Evolutionary conservation across 371 early-diverging fungal genomes (phyloP).

Genomic region (Coemansia sp.): DNA sequence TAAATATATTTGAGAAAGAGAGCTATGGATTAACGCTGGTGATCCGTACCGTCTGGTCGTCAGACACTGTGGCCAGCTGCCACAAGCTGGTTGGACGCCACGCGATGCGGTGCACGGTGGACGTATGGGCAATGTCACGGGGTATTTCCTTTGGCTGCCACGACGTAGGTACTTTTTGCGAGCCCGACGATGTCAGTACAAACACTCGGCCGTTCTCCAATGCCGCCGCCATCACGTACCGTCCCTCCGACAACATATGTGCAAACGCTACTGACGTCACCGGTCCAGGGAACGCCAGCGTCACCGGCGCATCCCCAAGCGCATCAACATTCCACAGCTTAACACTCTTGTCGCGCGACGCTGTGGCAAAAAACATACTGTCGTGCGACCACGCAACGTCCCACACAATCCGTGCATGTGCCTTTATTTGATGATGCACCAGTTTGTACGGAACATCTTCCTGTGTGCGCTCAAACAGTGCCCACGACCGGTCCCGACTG

Average conservation of each 20-base stretch:
- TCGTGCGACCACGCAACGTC: slow-evolving; percentile 81
- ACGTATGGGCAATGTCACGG: slow-evolving; percentile 58
- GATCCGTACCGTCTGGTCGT: slow-evolving; percentile 74
- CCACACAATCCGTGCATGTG: slow-evolving; percentile 96
- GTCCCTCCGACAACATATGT: slow-evolving; percentile 42
- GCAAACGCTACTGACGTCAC: slow-evolving; percentile 83
- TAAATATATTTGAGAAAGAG: not conserved
- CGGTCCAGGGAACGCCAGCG: slow-evolving; percentile 69
- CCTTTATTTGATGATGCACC: slow-evolving; percentile 63
- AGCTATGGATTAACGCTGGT: slow-evolving; percentile 54
- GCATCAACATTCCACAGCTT: slow-evolving; percentile 67
- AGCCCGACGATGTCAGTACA: slow-evolving; percentile 47
- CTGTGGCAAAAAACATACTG: slow-evolving; percentile 82
- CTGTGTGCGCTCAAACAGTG: slow-evolving; percentile 62
- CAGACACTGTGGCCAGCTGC: slow-evolving; percentile 70
- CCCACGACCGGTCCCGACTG: slow-evolving; percentile 90
- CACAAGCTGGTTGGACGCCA: slow-evolving; percentile 58
- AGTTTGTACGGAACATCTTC: slow-evolving; percentile 58
- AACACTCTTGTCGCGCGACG: slow-evolving; percentile 88
- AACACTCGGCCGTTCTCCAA: slow-evolving; percentile 77
- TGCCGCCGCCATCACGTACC: slow-evolving; percentile 79
- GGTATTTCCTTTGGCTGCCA: not conserved
- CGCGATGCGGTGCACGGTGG: slow-evolving; percentile 63
- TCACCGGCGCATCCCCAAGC: slow-evolving; percentile 51
- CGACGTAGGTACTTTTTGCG: not conserved